These are phyloP conservation scores for Phaeosphaeria sp. DNA, from an alignment of 2,329 filamentous ascomycete genomes.

Conservation along the genomic window DNA sequence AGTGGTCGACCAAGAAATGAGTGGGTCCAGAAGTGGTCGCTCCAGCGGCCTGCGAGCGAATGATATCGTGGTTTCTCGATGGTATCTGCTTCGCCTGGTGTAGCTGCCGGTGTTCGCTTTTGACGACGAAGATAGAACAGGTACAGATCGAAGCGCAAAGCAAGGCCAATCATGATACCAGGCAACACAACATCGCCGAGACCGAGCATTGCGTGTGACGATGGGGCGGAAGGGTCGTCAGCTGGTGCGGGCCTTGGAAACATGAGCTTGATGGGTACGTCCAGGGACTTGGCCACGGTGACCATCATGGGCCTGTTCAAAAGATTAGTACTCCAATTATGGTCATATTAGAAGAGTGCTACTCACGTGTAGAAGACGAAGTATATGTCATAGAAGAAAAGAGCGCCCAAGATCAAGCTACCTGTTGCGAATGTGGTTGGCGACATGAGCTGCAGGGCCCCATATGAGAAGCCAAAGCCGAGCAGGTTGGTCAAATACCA, in stretches of 20 bases:
- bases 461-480: constrained; percentile 86
- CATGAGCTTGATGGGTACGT: constrained; percentile 91
- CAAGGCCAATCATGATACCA: constrained; percentile 86
- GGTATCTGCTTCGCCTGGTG: constrained; percentile 14
- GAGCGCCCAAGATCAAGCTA: constrained; percentile 73
- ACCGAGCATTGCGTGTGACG: constrained; percentile 76
- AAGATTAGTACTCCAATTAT: constrained; percentile 9
- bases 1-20: constrained; percentile 39
- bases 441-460: constrained; percentile 80
- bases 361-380: constrained; percentile 84
- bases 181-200: constrained; percentile 94
- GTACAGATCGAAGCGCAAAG: constrained; percentile 90
- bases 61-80: constrained; percentile 51
- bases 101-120: constrained; percentile 34
- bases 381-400: constrained; percentile 96
- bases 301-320: constrained; percentile 74
- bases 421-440: constrained; percentile 87
- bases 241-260: constrained; percentile 70
- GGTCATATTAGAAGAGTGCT: neutral
- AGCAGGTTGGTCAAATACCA: constrained; percentile 85
- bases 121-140: constrained; percentile 77
- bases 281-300: constrained; percentile 84
- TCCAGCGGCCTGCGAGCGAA: constrained; percentile 74
- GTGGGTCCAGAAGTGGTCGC: constrained; percentile 79
- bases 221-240: constrained; percentile 50